Percentiles rank a stretch among this genome's conserved stretches.
These are phyloP conservation scores for Leishmania lainsoni DNA, from an alignment of 208 protist species.

Conservation along the genomic window DNA sequence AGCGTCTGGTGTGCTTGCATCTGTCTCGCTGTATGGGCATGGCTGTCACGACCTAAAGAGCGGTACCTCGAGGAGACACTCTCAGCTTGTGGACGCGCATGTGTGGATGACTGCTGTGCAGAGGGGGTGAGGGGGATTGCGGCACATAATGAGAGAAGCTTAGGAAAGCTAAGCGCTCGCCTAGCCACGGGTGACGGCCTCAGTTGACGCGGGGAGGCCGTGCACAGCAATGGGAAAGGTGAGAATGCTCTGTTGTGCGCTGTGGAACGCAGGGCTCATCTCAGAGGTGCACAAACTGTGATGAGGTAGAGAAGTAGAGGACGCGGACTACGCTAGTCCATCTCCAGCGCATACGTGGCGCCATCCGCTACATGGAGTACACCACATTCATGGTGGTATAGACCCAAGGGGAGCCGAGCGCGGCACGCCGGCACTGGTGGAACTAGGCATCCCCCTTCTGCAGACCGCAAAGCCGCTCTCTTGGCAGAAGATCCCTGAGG, in stretches of 20 bases:
- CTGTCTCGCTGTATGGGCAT: not conserved
- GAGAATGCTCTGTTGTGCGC: not conserved
- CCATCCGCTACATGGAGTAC: conserved; percentile 43
- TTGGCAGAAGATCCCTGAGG: not conserved
- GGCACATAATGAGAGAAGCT: too few species aligned
- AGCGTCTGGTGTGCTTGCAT: not conserved
- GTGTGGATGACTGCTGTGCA: not conserved
- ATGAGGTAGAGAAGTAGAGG: not conserved
- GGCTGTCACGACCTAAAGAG: not conserved
- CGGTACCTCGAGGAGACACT: not conserved
- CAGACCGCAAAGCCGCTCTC: not conserved
- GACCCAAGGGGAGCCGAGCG: conserved; percentile 2
- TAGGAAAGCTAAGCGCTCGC: too few species aligned
- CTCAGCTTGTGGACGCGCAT: not conserved
- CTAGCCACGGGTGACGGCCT: too few species aligned
- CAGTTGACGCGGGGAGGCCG: too few species aligned
- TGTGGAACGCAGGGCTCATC: not conserved
- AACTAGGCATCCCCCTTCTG: not conserved
- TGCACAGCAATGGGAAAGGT: too few species aligned
- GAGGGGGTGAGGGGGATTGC: too few species aligned
- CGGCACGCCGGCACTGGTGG: not conserved
- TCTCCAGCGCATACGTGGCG: conserved; percentile 40
- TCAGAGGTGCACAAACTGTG: not conserved
- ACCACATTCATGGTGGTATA: conserved; percentile 55
- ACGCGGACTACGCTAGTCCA: not conserved